Conservation (phyloP, 192 early-diverging fungal species). For the Backusella tarrabulga region DNA sequence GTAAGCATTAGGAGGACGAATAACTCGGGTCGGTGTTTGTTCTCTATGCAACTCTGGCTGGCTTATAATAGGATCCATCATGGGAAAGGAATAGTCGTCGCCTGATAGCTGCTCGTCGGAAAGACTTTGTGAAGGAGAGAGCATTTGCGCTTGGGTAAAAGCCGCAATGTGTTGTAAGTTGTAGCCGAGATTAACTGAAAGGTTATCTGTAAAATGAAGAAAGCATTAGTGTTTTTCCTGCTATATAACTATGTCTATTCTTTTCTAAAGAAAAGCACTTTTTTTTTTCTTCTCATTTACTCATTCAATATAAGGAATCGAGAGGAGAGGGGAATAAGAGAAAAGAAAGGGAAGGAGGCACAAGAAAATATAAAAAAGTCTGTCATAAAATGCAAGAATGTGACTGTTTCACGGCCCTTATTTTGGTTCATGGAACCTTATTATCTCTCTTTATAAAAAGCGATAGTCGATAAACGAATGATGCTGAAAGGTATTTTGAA, state of each 20-base stretch:
- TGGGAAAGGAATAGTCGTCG: neutral
- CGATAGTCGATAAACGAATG: too few species aligned
- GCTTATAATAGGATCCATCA: neutral
- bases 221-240: neutral
- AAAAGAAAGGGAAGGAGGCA: neutral
- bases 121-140: neutral
- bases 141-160: neutral
- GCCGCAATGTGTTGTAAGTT: neutral
- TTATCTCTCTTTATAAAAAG: neutral
- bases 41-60: neutral
- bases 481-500: too few species aligned
- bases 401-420: neutral
- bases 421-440: neutral
- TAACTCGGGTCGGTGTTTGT: conserved; percentile 36
- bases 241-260: neutral
- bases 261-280: too few species aligned
- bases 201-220: neutral
- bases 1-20: conserved; percentile 58
- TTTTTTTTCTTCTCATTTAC: neutral
- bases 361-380: neutral
- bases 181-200: conserved; percentile 7
- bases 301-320: neutral
- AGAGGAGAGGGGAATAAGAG: neutral
- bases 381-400: neutral
- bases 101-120: neutral